Evolutionary conservation across 257 asterid genomes (phyloP), one percentile per base, ranked within the genome.

Genomic region (Solanum sejunctum): DNA sequence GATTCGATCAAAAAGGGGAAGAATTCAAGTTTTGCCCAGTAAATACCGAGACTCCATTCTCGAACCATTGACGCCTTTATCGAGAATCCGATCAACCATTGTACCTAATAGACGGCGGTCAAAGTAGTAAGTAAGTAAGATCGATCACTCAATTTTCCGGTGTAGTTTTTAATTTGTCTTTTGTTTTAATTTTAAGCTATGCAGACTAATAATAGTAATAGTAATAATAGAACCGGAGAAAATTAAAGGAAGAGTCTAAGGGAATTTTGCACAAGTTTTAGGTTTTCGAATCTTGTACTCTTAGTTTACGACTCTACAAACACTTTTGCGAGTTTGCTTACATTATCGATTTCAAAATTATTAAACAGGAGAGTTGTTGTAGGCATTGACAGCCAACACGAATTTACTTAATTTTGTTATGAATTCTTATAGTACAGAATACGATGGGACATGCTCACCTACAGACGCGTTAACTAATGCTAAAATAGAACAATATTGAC

Each of bases 11-110:
- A 85, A 66, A 49, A 67, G 88, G n/a, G 88, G 85, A 10, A 57
- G 88, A 63, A n/a, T 45, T 69, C 88, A 41, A 63, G 85, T 69
- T 54, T 57, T 85, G 66, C 88, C 88, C 18, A 54, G 70, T 67
- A 85, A 81, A 82, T 85, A 85, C 47, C 20, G 60, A 2, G 88
- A 85, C 56, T 85, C 87, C n/a, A 54, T 85, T 23, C 49, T 85
- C n/a, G 83, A 69, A 54, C 85, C 84, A 79, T 60, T 85, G 13
- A 54, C 70, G 45, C 36, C 41, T 3, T 56, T 51, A 1, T 80
- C 85, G 11, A 84, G 85, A 67, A 80, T 36, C 67, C 80, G 83
- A 55, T 41, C 82, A 58, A 45, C 67, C 16, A 41, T 36, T 85
- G 15, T 54, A 82, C 85, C 85, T 13, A 81, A 57, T 28, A 81